Percentiles rank a stretch among this genome's conserved stretches.
Evolutionary conservation across 148 eudicot genomes (phyloP).

Genomic region (Agrostemma githago): DNA sequence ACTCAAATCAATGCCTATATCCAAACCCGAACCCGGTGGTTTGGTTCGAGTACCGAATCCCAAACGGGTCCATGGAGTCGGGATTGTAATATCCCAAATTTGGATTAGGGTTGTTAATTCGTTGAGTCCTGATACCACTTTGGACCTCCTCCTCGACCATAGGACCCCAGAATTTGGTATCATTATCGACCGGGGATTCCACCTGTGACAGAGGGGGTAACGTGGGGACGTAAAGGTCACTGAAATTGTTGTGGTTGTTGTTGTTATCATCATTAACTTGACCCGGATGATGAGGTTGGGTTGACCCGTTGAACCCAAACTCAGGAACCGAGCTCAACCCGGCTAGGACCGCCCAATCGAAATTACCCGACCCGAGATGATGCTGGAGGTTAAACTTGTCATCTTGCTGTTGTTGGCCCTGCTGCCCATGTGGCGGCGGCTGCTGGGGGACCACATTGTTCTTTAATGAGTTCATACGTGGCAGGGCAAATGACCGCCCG

Average conservation of each 20-base stretch:
- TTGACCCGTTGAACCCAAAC: slow-evolving; percentile 17
- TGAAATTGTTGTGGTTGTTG: slow-evolving; percentile 15
- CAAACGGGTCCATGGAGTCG: slow-evolving; percentile 34
- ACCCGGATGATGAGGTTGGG: slow-evolving; percentile 21
- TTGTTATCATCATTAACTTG: background rate
- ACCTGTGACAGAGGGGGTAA: slow-evolving; percentile 33
- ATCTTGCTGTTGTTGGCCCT: slow-evolving; percentile 16
- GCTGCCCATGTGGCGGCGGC: background rate
- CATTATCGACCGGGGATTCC: slow-evolving; percentile 25
- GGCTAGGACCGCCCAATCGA: slow-evolving; percentile 55
- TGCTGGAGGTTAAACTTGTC: slow-evolving; percentile 35
- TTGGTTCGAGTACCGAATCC: slow-evolving; percentile 32
- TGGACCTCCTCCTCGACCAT: slow-evolving; percentile 50
- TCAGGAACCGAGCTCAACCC: slow-evolving; percentile 35
- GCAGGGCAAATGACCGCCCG: slow-evolving; percentile 30
- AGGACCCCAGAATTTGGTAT: slow-evolving; percentile 12
- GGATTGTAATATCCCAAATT: slow-evolving; percentile 23
- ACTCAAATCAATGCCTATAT: slow-evolving; percentile 7
- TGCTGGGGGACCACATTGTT: slow-evolving; percentile 18
- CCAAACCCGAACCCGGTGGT: slow-evolving; percentile 25
- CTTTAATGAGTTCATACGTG: slow-evolving; percentile 42
- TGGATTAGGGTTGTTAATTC: slow-evolving; percentile 8
- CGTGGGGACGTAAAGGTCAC: slow-evolving; percentile 36
- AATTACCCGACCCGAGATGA: slow-evolving; percentile 39
- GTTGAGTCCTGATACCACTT: slow-evolving; percentile 40